Evolutionary conservation across 441 rosid genomes (phyloP).

Genomic region (Pelargonium myrrhifolium): DNA sequence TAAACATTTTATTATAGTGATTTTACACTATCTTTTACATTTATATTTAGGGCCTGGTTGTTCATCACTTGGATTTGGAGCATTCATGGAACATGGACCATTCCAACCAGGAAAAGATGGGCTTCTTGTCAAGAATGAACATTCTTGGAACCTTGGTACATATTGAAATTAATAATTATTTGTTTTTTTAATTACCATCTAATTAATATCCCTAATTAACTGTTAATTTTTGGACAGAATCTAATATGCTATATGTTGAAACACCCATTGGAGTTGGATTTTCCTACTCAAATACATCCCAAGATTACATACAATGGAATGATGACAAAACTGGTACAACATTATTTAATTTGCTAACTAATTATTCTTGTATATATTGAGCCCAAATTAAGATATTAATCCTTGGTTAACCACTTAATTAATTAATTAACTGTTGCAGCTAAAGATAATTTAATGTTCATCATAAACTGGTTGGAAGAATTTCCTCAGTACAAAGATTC

Average conservation of each 20-base stretch:
- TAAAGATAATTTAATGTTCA: conserved; percentile 30
- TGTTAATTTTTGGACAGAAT: conserved; percentile 22
- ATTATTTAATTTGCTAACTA: no score
- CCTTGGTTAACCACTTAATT: no score
- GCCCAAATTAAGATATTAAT: no score
- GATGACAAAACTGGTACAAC: conserved; percentile 27
- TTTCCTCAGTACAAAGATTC: conserved; percentile 25
- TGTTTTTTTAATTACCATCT: no score
- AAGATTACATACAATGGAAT: conserved; percentile 24
- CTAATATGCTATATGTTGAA: conserved; percentile 33
- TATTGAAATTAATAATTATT: no score
- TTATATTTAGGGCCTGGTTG: conserved; percentile 38
- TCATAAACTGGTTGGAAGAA: conserved; percentile 32
- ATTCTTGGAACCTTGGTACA: conserved; percentile 34
- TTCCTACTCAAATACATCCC: conserved; percentile 32
- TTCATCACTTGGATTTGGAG: conserved; percentile 39
- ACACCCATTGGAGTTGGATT: conserved; percentile 34
- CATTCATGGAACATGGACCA: conserved; percentile 38
- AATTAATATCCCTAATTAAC: no score
- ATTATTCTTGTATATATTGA: no score
- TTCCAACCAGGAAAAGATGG: conserved; percentile 31
- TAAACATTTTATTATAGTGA: no score
- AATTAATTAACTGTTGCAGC: no score
- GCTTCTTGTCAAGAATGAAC: conserved; percentile 24
- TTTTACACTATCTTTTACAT: no score